phyloP scores from a whole-genome alignment of 495 filamentous ascomycete genomes.

The Penicillium macrosclerotiorum region DNA sequence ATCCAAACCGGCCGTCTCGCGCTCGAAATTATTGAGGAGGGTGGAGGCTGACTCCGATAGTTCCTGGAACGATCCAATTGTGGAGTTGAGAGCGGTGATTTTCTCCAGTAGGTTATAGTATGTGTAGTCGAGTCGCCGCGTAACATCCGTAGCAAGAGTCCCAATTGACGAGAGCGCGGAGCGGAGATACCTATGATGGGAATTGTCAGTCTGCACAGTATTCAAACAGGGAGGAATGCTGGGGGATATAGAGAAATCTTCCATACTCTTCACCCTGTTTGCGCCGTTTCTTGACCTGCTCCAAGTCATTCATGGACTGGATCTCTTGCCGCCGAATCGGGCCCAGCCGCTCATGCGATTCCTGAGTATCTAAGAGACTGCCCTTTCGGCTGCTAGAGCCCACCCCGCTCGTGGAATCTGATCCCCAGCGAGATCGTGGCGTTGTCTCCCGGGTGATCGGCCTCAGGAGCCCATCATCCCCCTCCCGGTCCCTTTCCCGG shows the following conservation, averaged over 20 bases:
- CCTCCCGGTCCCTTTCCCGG: conserved; percentile 36
- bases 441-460: conserved; percentile 33
- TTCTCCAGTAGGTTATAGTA: conserved; percentile 85
- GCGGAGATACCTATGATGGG: conserved; percentile 31
- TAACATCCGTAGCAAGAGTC: conserved; percentile 53
- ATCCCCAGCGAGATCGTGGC: conserved; percentile 35
- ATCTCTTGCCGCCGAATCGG: conserved; percentile 34
- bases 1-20: conserved; percentile 58
- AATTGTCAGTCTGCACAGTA: conserved; percentile 1
- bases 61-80: conserved; percentile 65
- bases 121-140: conserved; percentile 75
- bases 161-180: conserved; percentile 38
- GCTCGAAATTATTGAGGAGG: conserved; percentile 60
- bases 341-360: conserved; percentile 29
- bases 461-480: conserved; percentile 32
- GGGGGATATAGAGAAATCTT: too few species aligned
- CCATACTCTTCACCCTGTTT: conserved; percentile 50
- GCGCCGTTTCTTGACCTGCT: conserved; percentile 36
- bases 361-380: conserved; percentile 32
- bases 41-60: conserved; percentile 61
- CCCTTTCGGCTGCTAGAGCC: conserved; percentile 29
- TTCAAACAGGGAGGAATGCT: too few species aligned
- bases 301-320: conserved; percentile 42
- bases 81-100: conserved; percentile 63
- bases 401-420: conserved; percentile 28